Evolutionary conservation across 441 rosid species (phyloP).

Genomic region (Dalechampia spathulata): DNA sequence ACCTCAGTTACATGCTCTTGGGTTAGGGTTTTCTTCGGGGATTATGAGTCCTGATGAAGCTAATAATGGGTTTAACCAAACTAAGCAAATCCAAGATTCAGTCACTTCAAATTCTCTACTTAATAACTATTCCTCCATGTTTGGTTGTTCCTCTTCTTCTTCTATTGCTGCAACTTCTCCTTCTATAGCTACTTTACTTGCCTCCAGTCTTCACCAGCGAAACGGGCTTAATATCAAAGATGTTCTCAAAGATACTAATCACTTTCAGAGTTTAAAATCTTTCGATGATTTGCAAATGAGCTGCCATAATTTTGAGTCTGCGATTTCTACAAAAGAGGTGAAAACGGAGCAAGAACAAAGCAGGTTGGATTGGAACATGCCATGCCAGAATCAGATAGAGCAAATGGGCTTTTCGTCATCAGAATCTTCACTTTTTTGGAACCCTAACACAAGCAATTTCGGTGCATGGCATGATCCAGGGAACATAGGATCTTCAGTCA

Average conservation of each 20-base stretch:
- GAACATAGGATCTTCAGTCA: slow-evolving; percentile 48
- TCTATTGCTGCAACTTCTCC: slow-evolving; percentile 22
- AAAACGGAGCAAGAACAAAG: slow-evolving; percentile 36
- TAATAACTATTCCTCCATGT: slow-evolving; percentile 27
- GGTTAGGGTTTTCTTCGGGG: slow-evolving; percentile 47
- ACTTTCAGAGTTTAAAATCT: slow-evolving; percentile 21
- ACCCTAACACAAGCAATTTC: slow-evolving; percentile 14
- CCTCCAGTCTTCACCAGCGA: slow-evolving; percentile 38
- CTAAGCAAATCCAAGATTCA: slow-evolving; percentile 32
- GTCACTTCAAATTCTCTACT: slow-evolving; percentile 30
- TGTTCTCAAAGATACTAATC: slow-evolving; percentile 14
- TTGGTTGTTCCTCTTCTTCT: slow-evolving; percentile 30
- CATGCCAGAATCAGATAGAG: slow-evolving; percentile 42
- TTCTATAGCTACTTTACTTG: slow-evolving; percentile 39
- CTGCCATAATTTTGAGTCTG: slow-evolving; percentile 17
- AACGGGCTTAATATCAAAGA: slow-evolving; percentile 26
- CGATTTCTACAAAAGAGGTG: slow-evolving; percentile 21
- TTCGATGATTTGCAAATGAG: slow-evolving; percentile 30
- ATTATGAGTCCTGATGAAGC: slow-evolving; percentile 11
- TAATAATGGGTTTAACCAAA: slow-evolving; percentile 21
- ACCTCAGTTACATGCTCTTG: slow-evolving; percentile 38
- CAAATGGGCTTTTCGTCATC: slow-evolving; percentile 32
- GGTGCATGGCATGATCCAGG: slow-evolving; percentile 51
- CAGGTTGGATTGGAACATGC: slow-evolving; percentile 33
- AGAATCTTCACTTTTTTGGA: slow-evolving; percentile 52